Percentiles rank a stretch among this genome's conserved stretches.
These are phyloP conservation scores for Zoysia matrella DNA, from an alignment of 202 grass and related monocot genomes.

Conservation along the genomic window DNA sequence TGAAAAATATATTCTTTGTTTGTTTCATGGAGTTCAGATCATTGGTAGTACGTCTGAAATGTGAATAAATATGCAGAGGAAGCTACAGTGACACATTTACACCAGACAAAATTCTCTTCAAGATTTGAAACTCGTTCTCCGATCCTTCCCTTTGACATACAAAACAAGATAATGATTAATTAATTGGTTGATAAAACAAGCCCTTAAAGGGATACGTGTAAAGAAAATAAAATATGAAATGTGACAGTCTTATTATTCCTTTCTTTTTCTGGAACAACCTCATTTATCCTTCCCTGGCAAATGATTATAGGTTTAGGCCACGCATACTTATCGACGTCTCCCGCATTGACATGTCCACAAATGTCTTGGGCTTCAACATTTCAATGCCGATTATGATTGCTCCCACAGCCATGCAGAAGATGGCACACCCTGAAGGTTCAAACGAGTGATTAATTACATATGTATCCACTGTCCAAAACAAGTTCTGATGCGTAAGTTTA, in stretches of 20 bases:
- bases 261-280: slow-evolving; percentile 6
- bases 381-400: slow-evolving; percentile 99
- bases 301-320: slow-evolving; percentile 73
- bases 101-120: too few species aligned
- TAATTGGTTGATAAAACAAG: too few species aligned
- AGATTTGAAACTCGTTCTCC: too few species aligned
- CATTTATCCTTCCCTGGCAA: slow-evolving; percentile 18
- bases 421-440: slow-evolving; percentile 93
- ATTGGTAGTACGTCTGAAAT: too few species aligned
- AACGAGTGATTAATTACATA: background rate
- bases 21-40: too few species aligned
- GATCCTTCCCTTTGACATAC: too few species aligned
- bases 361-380: slow-evolving; percentile 78
- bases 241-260: background rate
- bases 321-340: slow-evolving; percentile 83
- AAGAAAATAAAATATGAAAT: background rate
- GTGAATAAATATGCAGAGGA: too few species aligned
- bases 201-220: background rate
- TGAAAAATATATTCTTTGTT: too few species aligned
- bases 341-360: slow-evolving; percentile 64
- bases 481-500: slow-evolving; percentile 11
- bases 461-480: background rate
- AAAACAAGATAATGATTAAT: too few species aligned
- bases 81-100: too few species aligned
- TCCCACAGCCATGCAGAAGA: slow-evolving; percentile 95